Evolutionary conservation across 805 yeast species (phyloP).

Genomic region (Lachancea cidri): DNA sequence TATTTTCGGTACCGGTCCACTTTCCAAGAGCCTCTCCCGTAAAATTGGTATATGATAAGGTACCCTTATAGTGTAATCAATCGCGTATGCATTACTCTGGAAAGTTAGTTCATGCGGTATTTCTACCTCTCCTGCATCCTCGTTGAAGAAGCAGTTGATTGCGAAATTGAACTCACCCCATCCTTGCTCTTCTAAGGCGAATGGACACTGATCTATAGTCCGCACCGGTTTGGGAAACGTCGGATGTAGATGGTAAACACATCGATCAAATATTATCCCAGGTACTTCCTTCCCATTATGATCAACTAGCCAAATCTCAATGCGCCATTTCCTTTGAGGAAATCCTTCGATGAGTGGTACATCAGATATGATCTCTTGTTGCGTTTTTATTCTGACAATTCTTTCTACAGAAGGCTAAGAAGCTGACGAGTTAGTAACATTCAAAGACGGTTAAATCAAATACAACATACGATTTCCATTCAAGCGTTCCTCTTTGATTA

Average conservation of each 20-base stretch:
- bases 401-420: slow-evolving; percentile 48
- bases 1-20: slow-evolving; percentile 66
- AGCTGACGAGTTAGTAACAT: slow-evolving; percentile 3
- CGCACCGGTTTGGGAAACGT: slow-evolving; percentile 83
- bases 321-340: slow-evolving; percentile 89
- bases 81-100: slow-evolving; percentile 61
- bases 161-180: slow-evolving; percentile 97
- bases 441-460: slow-evolving; percentile 1
- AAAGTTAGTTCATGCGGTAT: slow-evolving; percentile 79
- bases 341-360: slow-evolving; percentile 76
- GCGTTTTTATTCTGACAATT: slow-evolving; percentile 78
- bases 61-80: slow-evolving; percentile 67
- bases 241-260: slow-evolving; percentile 86
- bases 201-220: slow-evolving; percentile 70
- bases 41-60: slow-evolving; percentile 68
- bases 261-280: slow-evolving; percentile 77
- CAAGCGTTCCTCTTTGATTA: too few relatives aligned
- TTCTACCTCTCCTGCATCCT: slow-evolving; percentile 76
- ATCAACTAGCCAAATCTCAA: slow-evolving; percentile 67
- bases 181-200: slow-evolving; percentile 80
- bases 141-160: slow-evolving; percentile 64
- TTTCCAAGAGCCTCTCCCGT: slow-evolving; percentile 58
- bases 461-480: slow-evolving; percentile 13
- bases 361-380: slow-evolving; percentile 71
- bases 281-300: slow-evolving; percentile 73